Conservation (phyloP, 257 asterid genomes). For the Solanum paucissectum region DNA sequence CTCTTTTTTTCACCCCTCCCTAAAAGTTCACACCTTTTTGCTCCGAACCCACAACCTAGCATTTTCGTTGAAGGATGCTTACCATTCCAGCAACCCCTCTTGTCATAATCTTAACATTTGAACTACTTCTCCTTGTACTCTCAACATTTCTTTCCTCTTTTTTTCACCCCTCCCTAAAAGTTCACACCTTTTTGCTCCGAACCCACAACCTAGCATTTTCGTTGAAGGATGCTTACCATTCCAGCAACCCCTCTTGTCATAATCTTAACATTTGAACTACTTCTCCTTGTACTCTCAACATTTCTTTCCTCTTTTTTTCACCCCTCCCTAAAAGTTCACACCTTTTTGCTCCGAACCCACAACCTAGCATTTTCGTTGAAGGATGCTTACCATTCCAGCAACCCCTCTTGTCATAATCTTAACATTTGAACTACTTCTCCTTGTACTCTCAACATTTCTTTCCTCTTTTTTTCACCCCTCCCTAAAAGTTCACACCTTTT, state of each 20-base stretch:
- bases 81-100: background rate
- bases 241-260: background rate
- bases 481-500: too few species aligned
- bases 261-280: too few species aligned
- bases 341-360: background rate
- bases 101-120: background rate
- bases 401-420: too few species aligned
- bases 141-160: background rate
- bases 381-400: too few species aligned
- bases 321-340: background rate
- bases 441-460: too few species aligned
- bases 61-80: background rate
- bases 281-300: too few species aligned
- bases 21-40: background rate
- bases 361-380: too few species aligned
- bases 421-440: too few species aligned
- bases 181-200: background rate
- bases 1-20: background rate
- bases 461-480: too few species aligned
- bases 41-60: background rate
- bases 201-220: background rate
- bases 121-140: background rate
- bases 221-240: background rate
- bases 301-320: background rate
- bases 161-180: background rate